A percentile compares a stretch with the other conserved stretches of the same genome.
phyloP scores from a whole-genome alignment of 2,329 filamentous ascomycete species.

The Exophiala sideris region DNA sequence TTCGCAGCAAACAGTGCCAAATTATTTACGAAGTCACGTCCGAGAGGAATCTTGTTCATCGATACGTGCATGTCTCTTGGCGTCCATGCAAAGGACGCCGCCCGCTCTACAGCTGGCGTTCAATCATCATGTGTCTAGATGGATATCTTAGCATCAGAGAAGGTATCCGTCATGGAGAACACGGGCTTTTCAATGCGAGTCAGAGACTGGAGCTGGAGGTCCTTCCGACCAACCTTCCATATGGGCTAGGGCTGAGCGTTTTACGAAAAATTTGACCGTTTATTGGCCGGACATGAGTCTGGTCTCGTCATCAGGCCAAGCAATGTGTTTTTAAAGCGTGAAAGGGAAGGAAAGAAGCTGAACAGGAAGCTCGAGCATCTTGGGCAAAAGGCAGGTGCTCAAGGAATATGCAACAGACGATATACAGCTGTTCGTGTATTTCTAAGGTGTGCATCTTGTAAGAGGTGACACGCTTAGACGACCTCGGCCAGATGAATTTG shows the following conservation, averaged over 20 bases:
- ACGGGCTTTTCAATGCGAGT: conserved; percentile 18
- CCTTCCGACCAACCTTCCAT: conserved; percentile 7
- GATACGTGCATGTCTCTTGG: conserved; percentile 21
- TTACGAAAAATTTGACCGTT: conserved; percentile 19
- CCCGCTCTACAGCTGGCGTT: conserved; percentile 28
- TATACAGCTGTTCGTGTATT: conserved; percentile 20
- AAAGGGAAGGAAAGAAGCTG: conserved; percentile 19
- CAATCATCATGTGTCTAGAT: conserved; percentile 31
- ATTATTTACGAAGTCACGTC: conserved; percentile 37
- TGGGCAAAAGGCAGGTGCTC: conserved; percentile 19
- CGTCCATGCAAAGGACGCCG: conserved; percentile 14
- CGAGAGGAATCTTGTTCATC: conserved; percentile 34
- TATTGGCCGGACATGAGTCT: conserved; percentile 17
- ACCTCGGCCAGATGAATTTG: conserved; percentile 17
- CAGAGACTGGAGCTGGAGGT: conserved; percentile 14
- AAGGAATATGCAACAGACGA: conserved; percentile 21
- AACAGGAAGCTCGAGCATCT: conserved; percentile 12
- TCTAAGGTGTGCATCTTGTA: conserved; percentile 15
- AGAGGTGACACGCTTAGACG: conserved; percentile 14
- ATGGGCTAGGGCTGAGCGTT: conserved; percentile 18
- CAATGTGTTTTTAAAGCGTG: conserved; percentile 17
- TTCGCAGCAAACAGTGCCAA: conserved; percentile 31
- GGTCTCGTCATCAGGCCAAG: conserved; percentile 16
- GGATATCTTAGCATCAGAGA: conserved; percentile 20
- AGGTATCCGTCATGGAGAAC: conserved; percentile 19